phyloP scores from a whole-genome alignment of 164 flowering plant species.

The Litsea cubeba region DNA sequence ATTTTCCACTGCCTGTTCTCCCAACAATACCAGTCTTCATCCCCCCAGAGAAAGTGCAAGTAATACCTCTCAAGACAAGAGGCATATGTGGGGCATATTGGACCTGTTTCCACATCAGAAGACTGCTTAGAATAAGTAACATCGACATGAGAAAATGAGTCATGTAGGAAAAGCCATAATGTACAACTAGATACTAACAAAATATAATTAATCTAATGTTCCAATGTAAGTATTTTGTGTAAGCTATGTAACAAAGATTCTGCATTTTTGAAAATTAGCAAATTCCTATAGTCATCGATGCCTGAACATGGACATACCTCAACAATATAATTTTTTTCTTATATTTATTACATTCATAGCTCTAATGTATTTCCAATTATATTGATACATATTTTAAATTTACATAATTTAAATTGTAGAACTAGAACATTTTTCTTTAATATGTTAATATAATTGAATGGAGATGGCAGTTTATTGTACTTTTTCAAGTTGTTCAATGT shows the following conservation, averaged over 20 bases:
- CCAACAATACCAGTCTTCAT: slow-evolving; percentile 40
- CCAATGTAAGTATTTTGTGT: not conserved
- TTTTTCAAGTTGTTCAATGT: too few relatives aligned
- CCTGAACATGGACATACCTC: too few relatives aligned
- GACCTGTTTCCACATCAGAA: slow-evolving; percentile 21
- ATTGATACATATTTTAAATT: too few relatives aligned
- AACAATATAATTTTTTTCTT: too few relatives aligned
- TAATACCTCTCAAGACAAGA: slow-evolving; percentile 32
- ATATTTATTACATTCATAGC: too few relatives aligned
- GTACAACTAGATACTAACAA: not conserved
- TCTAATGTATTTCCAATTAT: too few relatives aligned
- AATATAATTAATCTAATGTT: too few relatives aligned
- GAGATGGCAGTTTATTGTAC: too few relatives aligned
- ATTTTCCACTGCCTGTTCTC: slow-evolving; percentile 47
- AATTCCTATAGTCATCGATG: too few relatives aligned
- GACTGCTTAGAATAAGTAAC: not conserved
- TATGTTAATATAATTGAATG: too few relatives aligned
- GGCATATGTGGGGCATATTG: slow-evolving; percentile 47
- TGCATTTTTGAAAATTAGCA: not conserved
- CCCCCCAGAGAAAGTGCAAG: slow-evolving; percentile 36
- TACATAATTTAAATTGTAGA: too few relatives aligned
- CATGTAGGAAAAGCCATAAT: not conserved
- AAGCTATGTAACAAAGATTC: not conserved
- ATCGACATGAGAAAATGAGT: not conserved
- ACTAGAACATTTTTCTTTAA: too few relatives aligned